Percentiles rank a stretch among this genome's conserved stretches.
phyloP scores from a whole-genome alignment of 2,329 filamentous ascomycete genomes.

The Bipolaris cookei region DNA sequence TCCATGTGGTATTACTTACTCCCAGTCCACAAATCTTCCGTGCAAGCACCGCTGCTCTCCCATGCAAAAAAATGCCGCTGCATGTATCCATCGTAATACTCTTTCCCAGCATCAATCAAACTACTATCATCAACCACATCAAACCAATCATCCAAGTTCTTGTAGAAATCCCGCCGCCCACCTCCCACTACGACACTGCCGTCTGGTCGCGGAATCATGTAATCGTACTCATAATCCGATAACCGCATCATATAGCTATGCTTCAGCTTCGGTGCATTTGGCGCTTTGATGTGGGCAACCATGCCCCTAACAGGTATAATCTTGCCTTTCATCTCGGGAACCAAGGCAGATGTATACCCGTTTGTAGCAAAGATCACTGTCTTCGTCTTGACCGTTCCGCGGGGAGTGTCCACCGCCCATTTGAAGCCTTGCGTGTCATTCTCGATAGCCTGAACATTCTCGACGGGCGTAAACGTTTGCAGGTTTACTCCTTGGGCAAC shows the following conservation, averaged over 20 bases:
- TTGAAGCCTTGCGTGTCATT: neutral
- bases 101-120: conserved; percentile 22
- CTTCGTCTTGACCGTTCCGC: conserved; percentile 11
- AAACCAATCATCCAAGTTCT: conserved; percentile 24
- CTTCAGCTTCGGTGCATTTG: conserved; percentile 16
- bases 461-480: conserved; percentile 19
- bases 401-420: conserved; percentile 15
- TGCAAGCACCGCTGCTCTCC: conserved; percentile 26
- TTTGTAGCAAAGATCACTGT: conserved; percentile 31
- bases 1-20: conserved; percentile 20
- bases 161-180: conserved; percentile 39
- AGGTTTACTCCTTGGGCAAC: conserved; percentile 17
- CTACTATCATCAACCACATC: conserved; percentile 28
- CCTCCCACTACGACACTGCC: conserved; percentile 12
- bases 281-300: conserved; percentile 12
- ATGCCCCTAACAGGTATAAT: conserved; percentile 42
- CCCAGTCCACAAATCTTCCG: conserved; percentile 31
- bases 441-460: neutral
- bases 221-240: conserved; percentile 58
- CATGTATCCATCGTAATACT: conserved; percentile 39
- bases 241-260: conserved; percentile 54
- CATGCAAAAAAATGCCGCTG: conserved; percentile 30
- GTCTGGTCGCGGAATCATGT: conserved; percentile 51
- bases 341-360: conserved; percentile 27
- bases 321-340: conserved; percentile 48